Evolutionary conservation across 441 rosid species (phyloP).

Genomic region (Adansonia gregorii): DNA sequence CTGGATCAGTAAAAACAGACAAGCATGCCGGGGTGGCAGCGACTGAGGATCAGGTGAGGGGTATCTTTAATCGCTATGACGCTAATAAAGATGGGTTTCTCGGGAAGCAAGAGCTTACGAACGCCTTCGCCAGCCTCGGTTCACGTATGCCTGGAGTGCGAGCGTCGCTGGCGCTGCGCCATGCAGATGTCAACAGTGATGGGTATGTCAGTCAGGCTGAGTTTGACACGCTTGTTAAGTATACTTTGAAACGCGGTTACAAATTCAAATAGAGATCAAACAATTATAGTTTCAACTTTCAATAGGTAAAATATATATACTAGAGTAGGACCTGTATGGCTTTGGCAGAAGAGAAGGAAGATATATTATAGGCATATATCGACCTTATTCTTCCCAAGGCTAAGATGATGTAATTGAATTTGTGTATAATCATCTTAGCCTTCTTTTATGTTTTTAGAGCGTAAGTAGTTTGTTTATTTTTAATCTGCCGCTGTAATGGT

Average conservation of each 20-base stretch:
- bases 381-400: neutral
- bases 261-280: neutral
- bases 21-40: neutral
- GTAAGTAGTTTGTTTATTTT: neutral
- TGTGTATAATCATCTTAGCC: constrained; percentile 8
- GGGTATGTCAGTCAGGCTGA: constrained; percentile 30
- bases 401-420: neutral
- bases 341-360: neutral
- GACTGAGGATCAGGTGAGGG: constrained; percentile 25
- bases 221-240: constrained; percentile 31
- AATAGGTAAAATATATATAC: too few relatives aligned
- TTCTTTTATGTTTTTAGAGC: neutral
- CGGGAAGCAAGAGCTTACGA: constrained; percentile 32
- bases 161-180: constrained; percentile 26
- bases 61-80: constrained; percentile 26
- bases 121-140: constrained; percentile 26
- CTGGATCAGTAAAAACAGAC: neutral
- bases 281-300: neutral
- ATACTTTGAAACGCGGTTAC: constrained; percentile 26
- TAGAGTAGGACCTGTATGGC: too few relatives aligned
- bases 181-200: constrained; percentile 33
- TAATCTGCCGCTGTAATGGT: neutral
- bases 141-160: constrained; percentile 19
- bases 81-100: constrained; percentile 37
- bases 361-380: neutral